phyloP scores from a whole-genome alignment of 2,329 filamentous ascomycete species.

The Furcasterigmium sp. region DNA sequence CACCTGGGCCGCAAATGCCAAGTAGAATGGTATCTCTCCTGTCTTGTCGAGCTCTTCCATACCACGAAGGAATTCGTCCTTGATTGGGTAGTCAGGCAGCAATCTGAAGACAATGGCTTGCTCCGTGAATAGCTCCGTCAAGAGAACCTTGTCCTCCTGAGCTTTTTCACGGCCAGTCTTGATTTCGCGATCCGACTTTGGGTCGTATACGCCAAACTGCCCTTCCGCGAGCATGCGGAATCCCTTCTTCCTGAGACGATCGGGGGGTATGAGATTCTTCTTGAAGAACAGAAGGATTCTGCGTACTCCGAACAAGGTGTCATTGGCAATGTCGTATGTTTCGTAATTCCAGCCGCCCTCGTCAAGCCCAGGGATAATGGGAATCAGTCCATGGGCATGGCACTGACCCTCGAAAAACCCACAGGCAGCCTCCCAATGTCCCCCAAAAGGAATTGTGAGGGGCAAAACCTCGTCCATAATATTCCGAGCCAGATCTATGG shows the following conservation, averaged over 20 bases:
- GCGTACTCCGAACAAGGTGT: conserved; percentile 11
- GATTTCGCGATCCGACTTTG: neutral
- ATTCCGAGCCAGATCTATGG: conserved; percentile 23
- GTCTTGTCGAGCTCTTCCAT: conserved; percentile 24
- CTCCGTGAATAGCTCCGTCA: conserved; percentile 27
- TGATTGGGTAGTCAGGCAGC: conserved; percentile 17
- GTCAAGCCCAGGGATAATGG: neutral
- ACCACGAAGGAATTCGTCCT: conserved; percentile 31
- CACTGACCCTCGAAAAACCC: neutral
- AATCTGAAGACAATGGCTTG: conserved; percentile 13
- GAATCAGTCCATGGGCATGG: neutral
- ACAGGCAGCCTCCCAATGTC: neutral
- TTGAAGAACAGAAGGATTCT: no score
- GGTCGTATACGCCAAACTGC: neutral
- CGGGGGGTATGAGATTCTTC: no score
- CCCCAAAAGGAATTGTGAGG: conserved; percentile 16
- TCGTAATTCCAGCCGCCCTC: conserved; percentile 18
- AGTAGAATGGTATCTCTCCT: conserved; percentile 23
- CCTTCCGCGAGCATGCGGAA: no score
- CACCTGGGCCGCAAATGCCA: conserved; percentile 33
- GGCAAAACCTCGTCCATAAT: conserved; percentile 23
- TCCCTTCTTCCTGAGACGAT: no score
- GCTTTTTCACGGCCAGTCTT: conserved; percentile 24
- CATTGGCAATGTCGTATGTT: conserved; percentile 19
- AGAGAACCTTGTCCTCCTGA: conserved; percentile 25